Percentiles rank a stretch among this genome's conserved stretches.
Evolutionary conservation across 2,329 filamentous ascomycete species (phyloP).

Genomic region (Metarhizium anisopliae): DNA sequence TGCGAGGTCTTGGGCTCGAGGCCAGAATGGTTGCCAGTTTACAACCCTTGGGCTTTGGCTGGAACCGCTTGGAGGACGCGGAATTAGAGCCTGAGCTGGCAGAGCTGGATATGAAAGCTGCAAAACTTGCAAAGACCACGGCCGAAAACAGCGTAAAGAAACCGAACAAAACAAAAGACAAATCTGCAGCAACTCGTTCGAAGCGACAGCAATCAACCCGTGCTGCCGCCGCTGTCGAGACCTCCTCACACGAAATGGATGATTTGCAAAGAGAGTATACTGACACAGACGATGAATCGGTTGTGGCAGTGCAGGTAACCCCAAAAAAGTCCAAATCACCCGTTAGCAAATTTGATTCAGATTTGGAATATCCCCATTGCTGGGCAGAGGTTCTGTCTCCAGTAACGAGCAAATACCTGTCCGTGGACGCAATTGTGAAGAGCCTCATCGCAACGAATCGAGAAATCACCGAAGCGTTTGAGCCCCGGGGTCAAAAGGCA

Average conservation of each 20-base stretch:
- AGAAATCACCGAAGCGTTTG: slow-evolving; percentile 65
- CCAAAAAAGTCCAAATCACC: slow-evolving; percentile 28
- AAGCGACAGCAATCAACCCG: not conserved
- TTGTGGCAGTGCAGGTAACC: slow-evolving; percentile 43
- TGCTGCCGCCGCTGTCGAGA: not conserved
- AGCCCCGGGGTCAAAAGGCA: slow-evolving; percentile 74
- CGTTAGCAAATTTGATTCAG: slow-evolving; percentile 55
- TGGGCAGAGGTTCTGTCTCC: slow-evolving; percentile 89
- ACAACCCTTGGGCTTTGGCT: slow-evolving; percentile 83
- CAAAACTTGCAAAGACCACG: not conserved
- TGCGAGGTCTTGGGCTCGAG: slow-evolving; percentile 74
- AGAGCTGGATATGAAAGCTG: slow-evolving; percentile 3
- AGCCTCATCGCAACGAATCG: slow-evolving; percentile 61
- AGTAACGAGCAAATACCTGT: slow-evolving; percentile 66
- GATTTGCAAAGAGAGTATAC: slow-evolving; percentile 29
- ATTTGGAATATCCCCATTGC: slow-evolving; percentile 78
- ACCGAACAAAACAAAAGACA: slow-evolving; percentile 2
- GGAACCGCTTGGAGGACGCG: slow-evolving; percentile 78
- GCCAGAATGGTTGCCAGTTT: slow-evolving; percentile 75
- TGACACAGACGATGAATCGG: slow-evolving; percentile 50
- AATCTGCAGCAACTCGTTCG: not conserved
- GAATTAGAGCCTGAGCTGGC: slow-evolving; percentile 23
- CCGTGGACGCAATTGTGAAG: slow-evolving; percentile 68
- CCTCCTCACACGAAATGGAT: slow-evolving; percentile 28
- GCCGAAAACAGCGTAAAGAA: slow-evolving; percentile 10